Percentiles rank a stretch among this genome's conserved stretches.
These are phyloP conservation scores for Stropharia rugosoannulata DNA, from an alignment of 768 basidiomycete species.

Conservation along the genomic window DNA sequence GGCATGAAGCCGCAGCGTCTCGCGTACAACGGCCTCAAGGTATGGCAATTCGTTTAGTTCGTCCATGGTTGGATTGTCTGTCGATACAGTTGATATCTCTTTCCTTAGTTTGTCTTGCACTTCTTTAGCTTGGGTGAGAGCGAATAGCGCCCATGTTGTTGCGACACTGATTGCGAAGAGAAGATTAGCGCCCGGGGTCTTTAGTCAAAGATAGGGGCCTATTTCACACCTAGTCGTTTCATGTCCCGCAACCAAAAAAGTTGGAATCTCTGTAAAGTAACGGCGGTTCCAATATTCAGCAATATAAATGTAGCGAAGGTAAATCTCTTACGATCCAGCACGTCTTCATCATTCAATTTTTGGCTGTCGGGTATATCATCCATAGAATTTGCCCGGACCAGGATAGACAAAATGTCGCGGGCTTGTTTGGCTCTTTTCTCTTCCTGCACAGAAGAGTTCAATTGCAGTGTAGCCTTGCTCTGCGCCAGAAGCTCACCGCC, in stretches of 20 bases:
- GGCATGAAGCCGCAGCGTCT: conserved; percentile 54
- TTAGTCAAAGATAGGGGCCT: background rate
- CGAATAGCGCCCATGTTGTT: conserved; percentile 58
- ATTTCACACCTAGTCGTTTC: conserved; percentile 44
- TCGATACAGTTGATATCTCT: conserved; percentile 49
- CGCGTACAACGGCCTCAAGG: conserved; percentile 62
- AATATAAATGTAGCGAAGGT: background rate
- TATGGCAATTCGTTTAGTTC: conserved; percentile 63
- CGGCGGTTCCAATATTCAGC: background rate
- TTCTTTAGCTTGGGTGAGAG: conserved; percentile 44
- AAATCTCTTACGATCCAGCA: conserved; percentile 41
- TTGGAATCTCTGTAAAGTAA: conserved; percentile 44
- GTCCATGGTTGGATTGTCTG: conserved; percentile 66
- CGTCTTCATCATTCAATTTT: conserved; percentile 56
- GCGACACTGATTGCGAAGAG: conserved; percentile 29
- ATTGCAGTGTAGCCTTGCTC: conserved; percentile 39
- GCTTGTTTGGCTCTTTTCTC: conserved; percentile 21
- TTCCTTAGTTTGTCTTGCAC: conserved; percentile 56
- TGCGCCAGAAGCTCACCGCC: conserved; percentile 43
- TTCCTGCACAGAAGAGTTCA: conserved; percentile 9
- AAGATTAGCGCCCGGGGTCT: background rate
- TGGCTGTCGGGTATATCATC: conserved; percentile 52
- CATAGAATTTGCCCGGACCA: conserved; percentile 60
- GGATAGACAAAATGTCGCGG: conserved; percentile 55
- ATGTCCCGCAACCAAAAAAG: conserved; percentile 53